A percentile compares a stretch with the other conserved stretches of the same genome.
phyloP scores from a whole-genome alignment of 2,329 filamentous ascomycete species.

The Saccharata proteae region DNA sequence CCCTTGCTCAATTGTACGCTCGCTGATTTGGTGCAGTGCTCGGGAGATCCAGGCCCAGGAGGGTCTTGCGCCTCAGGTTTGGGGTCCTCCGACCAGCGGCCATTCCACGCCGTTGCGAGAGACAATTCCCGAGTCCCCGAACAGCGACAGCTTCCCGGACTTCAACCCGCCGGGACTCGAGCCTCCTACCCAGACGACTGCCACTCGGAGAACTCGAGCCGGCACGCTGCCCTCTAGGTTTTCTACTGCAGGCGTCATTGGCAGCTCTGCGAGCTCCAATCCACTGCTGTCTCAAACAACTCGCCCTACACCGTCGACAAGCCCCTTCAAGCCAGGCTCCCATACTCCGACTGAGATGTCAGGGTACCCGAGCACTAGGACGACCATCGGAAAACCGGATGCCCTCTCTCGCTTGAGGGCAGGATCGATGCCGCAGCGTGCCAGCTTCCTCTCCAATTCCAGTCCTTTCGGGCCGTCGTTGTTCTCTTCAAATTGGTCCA shows the following conservation, averaged over 20 bases:
- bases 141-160: conserved; percentile 83
- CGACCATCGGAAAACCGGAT: conserved; percentile 33
- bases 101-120: conserved; percentile 93
- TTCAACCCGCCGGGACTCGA: conserved; percentile 55
- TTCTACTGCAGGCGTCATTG: conserved; percentile 59
- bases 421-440: conserved; percentile 86
- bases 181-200: conserved; percentile 35
- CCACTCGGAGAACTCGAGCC: conserved; percentile 70
- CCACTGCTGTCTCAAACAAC: conserved; percentile 62
- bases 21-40: conserved; percentile 45
- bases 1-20: conserved; percentile 1
- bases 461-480: conserved; percentile 77
- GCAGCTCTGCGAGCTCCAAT: conserved; percentile 38
- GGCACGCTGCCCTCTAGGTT: conserved; percentile 95
- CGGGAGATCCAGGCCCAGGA: conserved; percentile 96
- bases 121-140: conserved; percentile 94
- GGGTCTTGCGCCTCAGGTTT: conserved; percentile 61
- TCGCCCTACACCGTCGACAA: conserved; percentile 74
- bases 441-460: conserved; percentile 46
- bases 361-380: conserved; percentile 24
- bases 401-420: conserved; percentile 74
- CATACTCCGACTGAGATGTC: conserved; percentile 25
- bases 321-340: conserved; percentile 64
- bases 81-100: conserved; percentile 92
- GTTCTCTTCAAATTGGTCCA: conserved; percentile 77